Conservation (phyloP, 495 filamentous ascomycete genomes). For the Aspergillus coremiiformis region DNA sequence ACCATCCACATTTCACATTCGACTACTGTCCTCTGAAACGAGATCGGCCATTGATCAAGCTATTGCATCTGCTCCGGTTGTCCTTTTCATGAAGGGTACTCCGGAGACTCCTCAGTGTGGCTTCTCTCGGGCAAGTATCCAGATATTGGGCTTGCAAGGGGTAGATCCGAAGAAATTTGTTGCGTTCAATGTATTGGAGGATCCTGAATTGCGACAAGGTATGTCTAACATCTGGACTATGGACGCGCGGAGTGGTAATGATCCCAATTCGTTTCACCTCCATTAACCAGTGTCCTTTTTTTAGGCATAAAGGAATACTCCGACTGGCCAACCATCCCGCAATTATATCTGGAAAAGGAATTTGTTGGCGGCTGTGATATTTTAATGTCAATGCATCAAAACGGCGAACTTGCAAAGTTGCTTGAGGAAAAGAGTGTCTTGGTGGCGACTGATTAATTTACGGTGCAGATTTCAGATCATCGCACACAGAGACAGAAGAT, state of each 20-base stretch:
- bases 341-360: constrained; percentile 90
- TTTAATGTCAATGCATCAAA: constrained; percentile 94
- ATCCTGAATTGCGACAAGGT: constrained; percentile 80
- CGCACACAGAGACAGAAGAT: background rate
- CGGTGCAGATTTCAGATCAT: background rate
- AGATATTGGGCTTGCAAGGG: constrained; percentile 89
- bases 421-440: constrained; percentile 86
- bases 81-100: constrained; percentile 98
- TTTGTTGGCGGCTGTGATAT: constrained; percentile 98
- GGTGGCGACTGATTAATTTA: constrained; percentile 41
- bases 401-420: constrained; percentile 83
- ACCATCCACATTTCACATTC: constrained; percentile 37
- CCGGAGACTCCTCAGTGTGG: constrained; percentile 97
- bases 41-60: constrained; percentile 79
- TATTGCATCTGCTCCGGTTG: constrained; percentile 75
- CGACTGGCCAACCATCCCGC: constrained; percentile 97
- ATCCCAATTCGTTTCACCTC: background rate
- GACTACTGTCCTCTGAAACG: constrained; percentile 71
- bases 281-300: background rate
- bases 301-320: constrained; percentile 96
- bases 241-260: too few relatives aligned
- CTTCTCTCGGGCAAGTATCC: constrained; percentile 90
- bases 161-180: constrained; percentile 95
- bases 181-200: constrained; percentile 93
- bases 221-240: too few relatives aligned